These are phyloP conservation scores for Suillus variegatus DNA, from an alignment of 768 basidiomycete species.

Conservation along the genomic window DNA sequence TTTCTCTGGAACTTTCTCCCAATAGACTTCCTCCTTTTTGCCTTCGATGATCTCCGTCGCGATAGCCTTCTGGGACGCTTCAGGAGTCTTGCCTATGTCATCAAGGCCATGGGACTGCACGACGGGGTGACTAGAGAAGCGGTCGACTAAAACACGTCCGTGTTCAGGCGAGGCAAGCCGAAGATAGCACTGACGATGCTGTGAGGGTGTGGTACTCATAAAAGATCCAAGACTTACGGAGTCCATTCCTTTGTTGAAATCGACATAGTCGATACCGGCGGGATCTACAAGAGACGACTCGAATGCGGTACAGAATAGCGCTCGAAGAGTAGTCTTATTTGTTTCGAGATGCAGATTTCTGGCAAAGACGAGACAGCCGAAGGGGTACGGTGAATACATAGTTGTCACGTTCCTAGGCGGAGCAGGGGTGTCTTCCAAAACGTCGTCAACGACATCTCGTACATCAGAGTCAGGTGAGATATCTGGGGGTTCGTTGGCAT, in stretches of 20 bases:
- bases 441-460: not conserved
- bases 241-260: conserved; percentile 78
- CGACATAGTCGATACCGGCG: conserved; percentile 70
- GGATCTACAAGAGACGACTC: conserved; percentile 6
- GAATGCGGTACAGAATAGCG: conserved; percentile 52
- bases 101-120: conserved; percentile 59
- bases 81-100: conserved; percentile 39
- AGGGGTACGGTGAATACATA: conserved; percentile 50
- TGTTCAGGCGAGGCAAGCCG: conserved; percentile 59
- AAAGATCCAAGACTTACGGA: conserved; percentile 44
- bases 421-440: not conserved
- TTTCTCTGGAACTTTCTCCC: conserved; percentile 79
- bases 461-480: not conserved
- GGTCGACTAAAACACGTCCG: conserved; percentile 43
- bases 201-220: not conserved
- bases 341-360: conserved; percentile 72
- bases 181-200: conserved; percentile 61
- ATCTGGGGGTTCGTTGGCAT: conserved; percentile 3
- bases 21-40: conserved; percentile 69
- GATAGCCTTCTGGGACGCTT: conserved; percentile 33
- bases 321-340: conserved; percentile 78
- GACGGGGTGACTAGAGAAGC: conserved; percentile 41
- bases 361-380: conserved; percentile 67
- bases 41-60: conserved; percentile 59
- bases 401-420: conserved; percentile 14